Percentiles rank a stretch among this genome's conserved stretches.
Evolutionary conservation across 441 rosid genomes (phyloP).

Genomic region (Gossypium schwendimanii): DNA sequence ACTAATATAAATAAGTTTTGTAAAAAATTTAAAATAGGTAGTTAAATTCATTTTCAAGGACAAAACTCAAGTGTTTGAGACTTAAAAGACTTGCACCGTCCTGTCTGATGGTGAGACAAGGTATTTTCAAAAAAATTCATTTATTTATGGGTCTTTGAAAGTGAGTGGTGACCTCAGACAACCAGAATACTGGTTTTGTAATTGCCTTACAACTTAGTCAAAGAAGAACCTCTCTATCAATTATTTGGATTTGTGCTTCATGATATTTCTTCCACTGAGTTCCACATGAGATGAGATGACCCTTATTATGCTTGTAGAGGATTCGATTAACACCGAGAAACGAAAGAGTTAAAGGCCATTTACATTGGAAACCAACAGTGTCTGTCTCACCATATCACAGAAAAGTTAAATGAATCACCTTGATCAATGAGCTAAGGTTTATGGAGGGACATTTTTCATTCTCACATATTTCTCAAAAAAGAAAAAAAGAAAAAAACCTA

Average conservation of each 20-base stretch:
- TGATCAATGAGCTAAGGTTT: neutral
- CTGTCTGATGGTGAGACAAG: neutral
- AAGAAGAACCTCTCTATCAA: neutral
- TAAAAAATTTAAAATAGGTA: neutral
- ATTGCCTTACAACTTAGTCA: neutral
- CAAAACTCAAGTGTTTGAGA: neutral
- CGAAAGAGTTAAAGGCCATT: neutral
- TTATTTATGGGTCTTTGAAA: neutral
- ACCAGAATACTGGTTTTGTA: neutral
- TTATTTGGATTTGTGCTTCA: neutral
- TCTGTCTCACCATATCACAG: neutral
- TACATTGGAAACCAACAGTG: neutral
- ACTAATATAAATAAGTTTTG: neutral
- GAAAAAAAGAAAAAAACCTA: conserved; percentile 9
- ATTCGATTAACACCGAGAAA: neutral
- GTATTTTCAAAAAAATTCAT: neutral
- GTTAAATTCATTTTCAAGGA: neutral
- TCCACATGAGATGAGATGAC: neutral
- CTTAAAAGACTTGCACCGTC: neutral
- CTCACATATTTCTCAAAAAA: neutral
- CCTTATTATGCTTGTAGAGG: neutral
- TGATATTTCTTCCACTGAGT: neutral
- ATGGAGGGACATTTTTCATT: neutral
- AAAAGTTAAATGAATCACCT: neutral
- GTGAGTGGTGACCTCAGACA: neutral